Evolutionary conservation across 1,139 yeast species (phyloP), one percentile per base, ranked within the genome.

Genomic region (Pichia norvegensis): DNA sequence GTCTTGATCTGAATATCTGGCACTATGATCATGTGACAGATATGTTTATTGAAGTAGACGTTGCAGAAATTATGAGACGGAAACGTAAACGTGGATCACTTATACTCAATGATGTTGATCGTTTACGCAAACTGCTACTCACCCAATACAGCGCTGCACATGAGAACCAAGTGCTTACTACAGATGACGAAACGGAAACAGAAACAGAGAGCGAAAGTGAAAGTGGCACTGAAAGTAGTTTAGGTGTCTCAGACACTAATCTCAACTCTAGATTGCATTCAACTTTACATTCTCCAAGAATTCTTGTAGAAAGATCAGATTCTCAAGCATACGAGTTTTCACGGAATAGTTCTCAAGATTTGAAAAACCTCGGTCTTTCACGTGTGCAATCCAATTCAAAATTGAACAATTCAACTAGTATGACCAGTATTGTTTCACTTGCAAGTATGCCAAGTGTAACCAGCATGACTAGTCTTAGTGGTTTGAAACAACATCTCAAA

Each of bases 91-190:
- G 64, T 38, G 54, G 52, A 11, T 53, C 60, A 8, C 21, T 48
- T 2, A 46, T 52, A 3, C 16, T 52, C 11, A 47, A 50, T 40
- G 49, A 52, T 46, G 53, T 50, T 37, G 52, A 49, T 36, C 46
- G 46, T 22, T 46, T 52, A 19, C 42, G 55, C 21, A 45, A 48
- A 35, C 36, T 52, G 29, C 33, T 52, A 35, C 22, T 44, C 14
- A 46, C 43, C 25, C 43, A 46, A 11, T 49, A 72, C 20, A 79
- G 73, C 41, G 58, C 72, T 39, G 82, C 81, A 3, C 57, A 75
- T 63, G 37, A 35, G 9, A 23, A 20, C 11, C 22, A 35, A 6
- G 81, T 76, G 56, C 82, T 84, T 13, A 78, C 78, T 60, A 84
- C 38, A 29, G 38, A 23, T 11, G 46, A 29, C 4, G 42, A 29